A percentile compares a stretch with the other conserved stretches of the same genome.
phyloP scores from a whole-genome alignment of 2,329 filamentous ascomycete genomes.

The Cladophialophora yegresii region DNA sequence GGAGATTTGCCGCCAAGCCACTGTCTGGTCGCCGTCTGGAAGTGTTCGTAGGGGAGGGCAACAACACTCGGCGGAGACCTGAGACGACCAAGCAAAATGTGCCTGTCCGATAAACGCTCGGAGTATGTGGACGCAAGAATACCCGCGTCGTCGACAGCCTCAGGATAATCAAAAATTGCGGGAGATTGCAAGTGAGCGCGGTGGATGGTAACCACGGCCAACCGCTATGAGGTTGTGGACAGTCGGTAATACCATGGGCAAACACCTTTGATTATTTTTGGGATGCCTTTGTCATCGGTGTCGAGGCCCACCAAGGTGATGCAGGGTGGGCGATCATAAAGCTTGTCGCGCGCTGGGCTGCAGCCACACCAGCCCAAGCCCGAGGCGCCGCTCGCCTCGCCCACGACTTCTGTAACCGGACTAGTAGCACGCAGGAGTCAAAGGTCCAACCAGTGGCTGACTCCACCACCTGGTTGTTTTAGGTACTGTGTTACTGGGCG shows the following conservation, averaged over 20 bases:
- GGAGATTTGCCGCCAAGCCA: not conserved
- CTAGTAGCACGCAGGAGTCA: not conserved
- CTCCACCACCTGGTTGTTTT: slow-evolving; percentile 14
- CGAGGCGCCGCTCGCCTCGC: slow-evolving; percentile 16
- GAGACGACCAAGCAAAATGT: not conserved
- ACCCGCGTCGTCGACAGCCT: not conserved
- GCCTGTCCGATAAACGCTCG: not conserved
- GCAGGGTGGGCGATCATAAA: slow-evolving; percentile 21
- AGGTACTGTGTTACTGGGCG: slow-evolving; percentile 4
- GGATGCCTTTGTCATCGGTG: slow-evolving; percentile 21
- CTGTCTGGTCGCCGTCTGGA: not conserved
- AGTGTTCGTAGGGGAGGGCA: not conserved
- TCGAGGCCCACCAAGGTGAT: slow-evolving; percentile 1
- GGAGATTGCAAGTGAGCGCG: slow-evolving; percentile 1
- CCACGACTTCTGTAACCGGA: slow-evolving; percentile 13
- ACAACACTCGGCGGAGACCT: not conserved
- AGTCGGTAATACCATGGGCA: not conserved
- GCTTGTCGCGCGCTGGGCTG: slow-evolving; percentile 7
- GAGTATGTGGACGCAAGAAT: not conserved
- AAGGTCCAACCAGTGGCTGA: not conserved
- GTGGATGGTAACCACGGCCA: slow-evolving; percentile 1
- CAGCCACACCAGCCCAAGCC: not conserved
- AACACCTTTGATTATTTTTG: slow-evolving; percentile 24
- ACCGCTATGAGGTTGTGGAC: not conserved
- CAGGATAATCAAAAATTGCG: not conserved